Evolutionary conservation across 2,329 filamentous ascomycete species (phyloP), one percentile per base, ranked within the genome.

Genomic region (Podosphaera xanthii): DNA sequence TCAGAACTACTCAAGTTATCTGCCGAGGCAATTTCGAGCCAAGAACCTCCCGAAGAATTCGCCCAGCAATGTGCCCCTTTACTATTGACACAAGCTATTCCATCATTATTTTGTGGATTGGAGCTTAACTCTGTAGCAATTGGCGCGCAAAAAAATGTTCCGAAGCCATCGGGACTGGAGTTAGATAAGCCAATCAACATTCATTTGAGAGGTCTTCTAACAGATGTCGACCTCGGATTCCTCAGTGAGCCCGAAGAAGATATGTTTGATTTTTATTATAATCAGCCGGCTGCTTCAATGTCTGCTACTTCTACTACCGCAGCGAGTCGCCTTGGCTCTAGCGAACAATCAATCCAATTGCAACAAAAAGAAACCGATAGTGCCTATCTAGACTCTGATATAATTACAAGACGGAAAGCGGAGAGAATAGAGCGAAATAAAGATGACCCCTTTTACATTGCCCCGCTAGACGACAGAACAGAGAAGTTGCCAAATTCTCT

Each of bases 401-500:
- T 87, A 54, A 69, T 87, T 49, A 85, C 86, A 3, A 77, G 82
- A 62, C 79, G 86, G 62, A 86, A 83, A 65, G 81, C 83, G 3
- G 87, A 95, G 67, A 79, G 90, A 9, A 73, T 78, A 60, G 89
- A 94, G 68, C 80, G 88, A 60, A 87, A 95, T 70, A 86, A 80
- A 64, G 91, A 97, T 67, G 92, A 98, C 66, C 92, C 92, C 0
- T 98, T 95, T 70, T 98, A 98, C 68, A 97, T 98, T 67, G 76
- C 75, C 33, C 71, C 73, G 6, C 72, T 72, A 44, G 74, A 72
- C 49, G 80, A 81, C 40, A 78, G 78, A 4, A 84, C 84, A n/a
- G 44, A 31, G 42, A 36, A 22, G 22, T 5, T 44, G n/a, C 33
- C 44, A 0, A 91, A 86, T 0, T 87, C 87, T 0, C 82, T 92